phyloP scores from a whole-genome alignment of 805 yeast species.

The Kuraishia cidri region DNA sequence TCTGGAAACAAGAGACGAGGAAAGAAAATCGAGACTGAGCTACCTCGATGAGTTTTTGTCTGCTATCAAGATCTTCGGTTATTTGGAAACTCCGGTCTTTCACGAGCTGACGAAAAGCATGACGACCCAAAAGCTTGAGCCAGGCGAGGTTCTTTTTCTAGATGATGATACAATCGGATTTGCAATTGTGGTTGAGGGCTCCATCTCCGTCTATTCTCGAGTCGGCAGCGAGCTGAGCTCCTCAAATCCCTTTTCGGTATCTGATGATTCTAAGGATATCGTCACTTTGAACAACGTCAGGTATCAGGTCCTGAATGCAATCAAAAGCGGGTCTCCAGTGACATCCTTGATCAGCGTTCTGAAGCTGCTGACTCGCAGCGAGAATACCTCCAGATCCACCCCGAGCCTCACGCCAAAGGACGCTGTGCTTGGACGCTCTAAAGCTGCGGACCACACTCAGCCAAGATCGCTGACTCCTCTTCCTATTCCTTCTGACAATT shows the following conservation, averaged over 20 bases:
- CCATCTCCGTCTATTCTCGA: conserved; percentile 67
- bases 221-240: conserved; percentile 20
- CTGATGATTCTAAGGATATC: conserved; percentile 25
- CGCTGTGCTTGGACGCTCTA: no score
- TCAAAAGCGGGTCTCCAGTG: conserved; percentile 77
- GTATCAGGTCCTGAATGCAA: conserved; percentile 71
- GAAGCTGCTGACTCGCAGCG: conserved; percentile 54
- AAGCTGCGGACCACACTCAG: no score
- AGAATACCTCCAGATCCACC: neutral
- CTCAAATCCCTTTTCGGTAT: conserved; percentile 12
- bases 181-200: conserved; percentile 88
- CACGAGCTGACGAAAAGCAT: conserved; percentile 88
- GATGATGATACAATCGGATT: conserved; percentile 71
- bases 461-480: no score
- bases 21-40: conserved; percentile 37
- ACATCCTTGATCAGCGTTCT: conserved; percentile 77
- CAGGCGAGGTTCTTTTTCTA: conserved; percentile 67
- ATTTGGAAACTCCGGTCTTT: conserved; percentile 81
- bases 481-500: no score
- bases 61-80: conserved; percentile 92
- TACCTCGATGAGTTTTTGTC: conserved; percentile 84
- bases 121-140: conserved; percentile 76
- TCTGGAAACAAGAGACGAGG: conserved; percentile 25
- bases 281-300: conserved; percentile 44
- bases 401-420: neutral